phyloP scores from a whole-genome alignment of 2,329 filamentous ascomycete genomes.

The Talaromyces albobiverticillius region DNA sequence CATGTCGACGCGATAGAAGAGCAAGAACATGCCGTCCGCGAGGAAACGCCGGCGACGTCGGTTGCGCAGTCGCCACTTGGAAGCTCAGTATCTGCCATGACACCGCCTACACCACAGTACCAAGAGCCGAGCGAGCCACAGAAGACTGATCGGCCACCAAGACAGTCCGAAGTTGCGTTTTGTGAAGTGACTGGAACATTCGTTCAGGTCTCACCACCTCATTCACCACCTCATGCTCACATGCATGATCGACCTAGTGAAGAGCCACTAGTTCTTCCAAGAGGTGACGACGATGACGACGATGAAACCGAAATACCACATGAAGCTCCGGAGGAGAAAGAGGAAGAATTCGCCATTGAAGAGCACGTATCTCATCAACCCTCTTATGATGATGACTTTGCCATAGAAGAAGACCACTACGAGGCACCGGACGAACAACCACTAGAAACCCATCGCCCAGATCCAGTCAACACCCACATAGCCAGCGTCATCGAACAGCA shows the following conservation, averaged over 20 bases:
- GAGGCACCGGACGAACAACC: background rate
- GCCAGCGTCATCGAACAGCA: background rate
- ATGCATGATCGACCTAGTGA: conserved; percentile 23
- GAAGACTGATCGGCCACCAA: conserved; percentile 19
- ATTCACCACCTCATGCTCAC: conserved; percentile 31
- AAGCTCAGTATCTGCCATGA: conserved; percentile 15
- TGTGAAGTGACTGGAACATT: conserved; percentile 46
- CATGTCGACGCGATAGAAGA: conserved; percentile 4
- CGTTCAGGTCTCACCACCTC: conserved; percentile 38
- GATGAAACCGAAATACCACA: background rate
- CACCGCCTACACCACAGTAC: conserved; percentile 14
- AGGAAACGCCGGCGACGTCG: conserved; percentile 8
- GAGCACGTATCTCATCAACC: background rate
- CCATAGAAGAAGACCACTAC: background rate
- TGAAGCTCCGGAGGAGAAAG: background rate
- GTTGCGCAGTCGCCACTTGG: conserved; percentile 11
- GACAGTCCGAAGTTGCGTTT: conserved; percentile 41
- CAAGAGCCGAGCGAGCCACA: conserved; percentile 2
- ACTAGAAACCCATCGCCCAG: background rate
- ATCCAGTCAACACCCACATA: background rate
- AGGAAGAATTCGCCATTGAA: background rate
- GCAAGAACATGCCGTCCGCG: conserved; percentile 2
- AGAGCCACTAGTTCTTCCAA: conserved; percentile 18
- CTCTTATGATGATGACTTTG: background rate
- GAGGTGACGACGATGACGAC: conserved; percentile 1